Percentiles rank a stretch among this genome's conserved stretches.
These are phyloP conservation scores for Geotrichum histeridarum DNA, from an alignment of 1,139 yeast genomes.

Conservation along the genomic window DNA sequence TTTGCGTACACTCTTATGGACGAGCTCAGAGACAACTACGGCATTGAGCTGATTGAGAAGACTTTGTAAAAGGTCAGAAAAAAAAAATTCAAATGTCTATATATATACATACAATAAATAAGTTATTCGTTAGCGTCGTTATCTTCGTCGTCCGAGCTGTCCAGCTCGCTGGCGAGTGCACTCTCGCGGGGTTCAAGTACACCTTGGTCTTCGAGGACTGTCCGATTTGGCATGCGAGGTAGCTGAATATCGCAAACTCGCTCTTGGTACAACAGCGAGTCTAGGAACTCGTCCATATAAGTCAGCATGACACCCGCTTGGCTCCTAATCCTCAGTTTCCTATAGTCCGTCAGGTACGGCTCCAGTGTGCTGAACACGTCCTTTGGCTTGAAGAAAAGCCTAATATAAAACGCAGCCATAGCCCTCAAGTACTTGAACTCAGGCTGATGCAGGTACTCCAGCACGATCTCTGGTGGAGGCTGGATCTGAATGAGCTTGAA, in stretches of 20 bases:
- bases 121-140: conserved; percentile 18
- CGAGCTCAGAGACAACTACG: conserved; percentile 83
- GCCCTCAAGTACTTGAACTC: conserved; percentile 67
- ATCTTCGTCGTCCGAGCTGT: conserved; percentile 22
- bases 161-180: conserved; percentile 32
- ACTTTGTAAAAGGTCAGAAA: conserved; percentile 31
- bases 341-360: conserved; percentile 49
- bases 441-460: conserved; percentile 49
- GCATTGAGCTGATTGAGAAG: conserved; percentile 84
- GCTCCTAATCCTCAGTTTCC: conserved; percentile 45
- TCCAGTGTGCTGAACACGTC: conserved; percentile 51
- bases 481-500: conserved; percentile 59
- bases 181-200: conserved; percentile 38
- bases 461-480: conserved; percentile 51
- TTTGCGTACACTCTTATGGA: conserved; percentile 87
- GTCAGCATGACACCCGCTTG: conserved; percentile 36
- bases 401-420: conserved; percentile 52
- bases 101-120: not conserved
- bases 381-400: conserved; percentile 47
- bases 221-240: conserved; percentile 52
- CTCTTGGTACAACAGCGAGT: conserved; percentile 46
- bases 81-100: not conserved
- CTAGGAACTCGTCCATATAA: conserved; percentile 59
- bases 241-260: conserved; percentile 56
- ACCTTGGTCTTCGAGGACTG: conserved; percentile 39